phyloP scores from a whole-genome alignment of 2,329 filamentous ascomycete genomes.

The Clonostachys rosea region DNA sequence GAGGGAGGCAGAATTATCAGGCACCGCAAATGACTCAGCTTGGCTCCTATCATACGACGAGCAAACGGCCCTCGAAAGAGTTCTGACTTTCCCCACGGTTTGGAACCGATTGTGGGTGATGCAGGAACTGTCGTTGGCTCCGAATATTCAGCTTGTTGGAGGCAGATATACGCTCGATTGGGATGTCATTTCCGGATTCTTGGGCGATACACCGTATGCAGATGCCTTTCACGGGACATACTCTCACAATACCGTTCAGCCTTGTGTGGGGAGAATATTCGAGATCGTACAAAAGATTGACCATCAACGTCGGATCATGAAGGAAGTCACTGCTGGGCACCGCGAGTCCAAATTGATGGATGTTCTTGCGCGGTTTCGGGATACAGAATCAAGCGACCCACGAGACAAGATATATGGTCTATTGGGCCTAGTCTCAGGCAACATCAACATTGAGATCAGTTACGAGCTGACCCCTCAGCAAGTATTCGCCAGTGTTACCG shows the following conservation, averaged over 20 bases:
- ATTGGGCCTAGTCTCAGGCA: background rate
- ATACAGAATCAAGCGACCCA: background rate
- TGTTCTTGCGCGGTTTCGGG: background rate
- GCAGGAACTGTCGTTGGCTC: background rate
- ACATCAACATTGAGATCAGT: background rate
- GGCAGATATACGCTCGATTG: background rate
- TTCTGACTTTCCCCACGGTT: background rate
- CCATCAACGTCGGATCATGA: background rate
- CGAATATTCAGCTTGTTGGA: conserved; percentile 2
- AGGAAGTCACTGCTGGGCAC: background rate
- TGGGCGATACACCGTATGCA: conserved; percentile 1
- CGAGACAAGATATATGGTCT: background rate
- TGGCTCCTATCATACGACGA: background rate
- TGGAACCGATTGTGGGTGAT: background rate
- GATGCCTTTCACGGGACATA: conserved; percentile 1
- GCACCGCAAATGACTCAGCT: too few species aligned
- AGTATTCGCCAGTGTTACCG: background rate
- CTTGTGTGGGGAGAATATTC: background rate
- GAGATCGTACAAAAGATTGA: background rate
- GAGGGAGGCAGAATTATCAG: background rate
- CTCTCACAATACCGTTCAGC: background rate
- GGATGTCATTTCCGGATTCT: background rate
- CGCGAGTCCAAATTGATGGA: background rate
- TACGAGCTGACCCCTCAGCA: background rate
- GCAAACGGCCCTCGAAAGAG: background rate